Percentiles rank a stretch among this genome's conserved stretches.
phyloP scores from a whole-genome alignment of 2,329 filamentous ascomycete species.

The Trematosphaeria pertusa region DNA sequence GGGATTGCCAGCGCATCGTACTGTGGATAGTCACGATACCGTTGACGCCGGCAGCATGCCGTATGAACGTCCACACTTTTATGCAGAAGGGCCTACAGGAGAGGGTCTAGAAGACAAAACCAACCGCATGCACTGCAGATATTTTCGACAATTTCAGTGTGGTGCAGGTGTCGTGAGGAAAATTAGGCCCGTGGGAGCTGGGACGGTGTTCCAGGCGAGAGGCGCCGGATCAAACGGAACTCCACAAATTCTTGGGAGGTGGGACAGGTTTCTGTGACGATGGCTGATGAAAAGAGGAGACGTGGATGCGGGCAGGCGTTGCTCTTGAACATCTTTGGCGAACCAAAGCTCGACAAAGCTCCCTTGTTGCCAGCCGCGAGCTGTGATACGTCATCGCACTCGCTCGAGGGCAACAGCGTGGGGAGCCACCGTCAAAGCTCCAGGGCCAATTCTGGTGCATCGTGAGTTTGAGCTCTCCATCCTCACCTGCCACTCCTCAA shows the following conservation, averaged over 20 bases:
- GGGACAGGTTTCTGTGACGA: slow-evolving; percentile 22
- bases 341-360: slow-evolving; percentile 27
- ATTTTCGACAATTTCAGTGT: background rate
- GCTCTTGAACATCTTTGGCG: slow-evolving; percentile 15
- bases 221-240: slow-evolving; percentile 4
- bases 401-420: slow-evolving; percentile 24
- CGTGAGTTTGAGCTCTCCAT: slow-evolving; percentile 8
- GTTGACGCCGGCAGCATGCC: no score
- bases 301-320: slow-evolving; percentile 14
- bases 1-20: background rate
- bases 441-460: slow-evolving; percentile 18
- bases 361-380: slow-evolving; percentile 25
- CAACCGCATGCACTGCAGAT: background rate
- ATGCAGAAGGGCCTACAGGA: no score
- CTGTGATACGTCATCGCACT: slow-evolving; percentile 33
- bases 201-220: no score
- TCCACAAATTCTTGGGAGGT: slow-evolving; percentile 28
- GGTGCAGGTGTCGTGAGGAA: background rate
- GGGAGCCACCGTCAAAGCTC: slow-evolving; percentile 24
- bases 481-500: slow-evolving; percentile 8
- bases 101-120: no score
- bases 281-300: slow-evolving; percentile 32
- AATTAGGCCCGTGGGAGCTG: no score
- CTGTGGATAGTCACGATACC: background rate
- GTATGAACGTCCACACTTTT: no score